These are phyloP conservation scores for Aspergillus alliaceus DNA, from an alignment of 2,329 filamentous ascomycete genomes.

Conservation along the genomic window DNA sequence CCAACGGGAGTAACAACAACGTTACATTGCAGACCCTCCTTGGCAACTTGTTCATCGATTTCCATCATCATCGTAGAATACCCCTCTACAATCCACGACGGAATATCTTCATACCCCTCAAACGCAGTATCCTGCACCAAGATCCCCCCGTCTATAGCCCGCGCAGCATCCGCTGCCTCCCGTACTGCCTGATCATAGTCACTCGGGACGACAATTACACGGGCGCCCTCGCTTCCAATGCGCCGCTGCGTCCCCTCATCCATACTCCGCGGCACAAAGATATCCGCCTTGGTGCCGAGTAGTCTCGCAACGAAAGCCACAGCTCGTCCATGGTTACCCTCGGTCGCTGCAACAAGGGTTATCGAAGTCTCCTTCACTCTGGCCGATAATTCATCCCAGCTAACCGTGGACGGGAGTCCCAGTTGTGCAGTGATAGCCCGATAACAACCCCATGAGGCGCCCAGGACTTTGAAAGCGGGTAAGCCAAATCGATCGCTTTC, in stretches of 20 bases:
- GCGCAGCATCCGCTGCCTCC: conserved; percentile 46
- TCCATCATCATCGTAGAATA: conserved; percentile 73
- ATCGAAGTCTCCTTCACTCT: conserved; percentile 34
- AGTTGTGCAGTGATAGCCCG: conserved; percentile 54
- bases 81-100: conserved; percentile 74
- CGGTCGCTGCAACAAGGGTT: conserved; percentile 64
- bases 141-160: conserved; percentile 43
- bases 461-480: conserved; percentile 77
- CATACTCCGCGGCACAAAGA: conserved; percentile 66
- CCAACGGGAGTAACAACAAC: conserved; percentile 67
- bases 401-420: conserved; percentile 42
- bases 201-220: conserved; percentile 55
- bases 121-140: conserved; percentile 71
- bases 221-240: conserved; percentile 64
- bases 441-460: conserved; percentile 72
- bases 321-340: conserved; percentile 76
- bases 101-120: conserved; percentile 65
- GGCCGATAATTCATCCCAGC: conserved; percentile 46
- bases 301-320: conserved; percentile 67
- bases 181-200: conserved; percentile 65
- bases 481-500: conserved; percentile 68
- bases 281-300: conserved; percentile 55
- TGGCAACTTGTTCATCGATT: conserved; percentile 60
- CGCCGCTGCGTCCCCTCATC: conserved; percentile 51
- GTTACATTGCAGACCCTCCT: conserved; percentile 41